A percentile compares a stretch with the other conserved stretches of the same genome.
These are phyloP conservation scores for Zizania palustris DNA, from an alignment of 202 grass and related monocot genomes.

Conservation along the genomic window DNA sequence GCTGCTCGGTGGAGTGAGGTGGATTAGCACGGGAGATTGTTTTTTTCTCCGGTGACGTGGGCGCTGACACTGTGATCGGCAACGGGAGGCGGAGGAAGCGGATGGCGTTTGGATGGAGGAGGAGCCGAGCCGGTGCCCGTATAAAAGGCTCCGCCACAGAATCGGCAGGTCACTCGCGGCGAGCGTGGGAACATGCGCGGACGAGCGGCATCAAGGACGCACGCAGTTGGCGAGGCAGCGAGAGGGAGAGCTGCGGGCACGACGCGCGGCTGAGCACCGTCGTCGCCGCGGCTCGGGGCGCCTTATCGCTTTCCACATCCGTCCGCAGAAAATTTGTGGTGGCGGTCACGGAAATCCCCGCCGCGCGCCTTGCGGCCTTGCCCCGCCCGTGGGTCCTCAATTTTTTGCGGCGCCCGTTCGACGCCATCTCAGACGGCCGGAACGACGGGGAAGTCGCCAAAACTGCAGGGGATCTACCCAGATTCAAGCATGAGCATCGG, in stretches of 20 bases:
- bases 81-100: constrained; percentile 55
- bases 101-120: constrained; percentile 65
- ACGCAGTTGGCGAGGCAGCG: background rate
- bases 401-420: constrained; percentile 38
- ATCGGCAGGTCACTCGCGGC: background rate
- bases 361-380: too few species aligned
- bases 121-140: constrained; percentile 29
- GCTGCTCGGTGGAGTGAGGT: constrained; percentile 38
- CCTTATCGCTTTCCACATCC: constrained; percentile 50
- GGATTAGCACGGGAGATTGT: constrained; percentile 24
- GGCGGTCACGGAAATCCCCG: background rate
- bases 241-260: constrained; percentile 28
- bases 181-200: constrained; percentile 35
- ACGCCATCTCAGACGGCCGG: background rate
- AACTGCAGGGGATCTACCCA: constrained; percentile 18
- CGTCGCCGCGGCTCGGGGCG: background rate
- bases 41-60: constrained; percentile 15
- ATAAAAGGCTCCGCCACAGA: constrained; percentile 41
- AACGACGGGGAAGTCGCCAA: constrained; percentile 19
- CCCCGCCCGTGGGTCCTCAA: background rate
- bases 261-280: constrained; percentile 34
- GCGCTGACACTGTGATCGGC: constrained; percentile 47
- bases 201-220: background rate
- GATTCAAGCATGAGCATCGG: background rate
- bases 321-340: constrained; percentile 38